A percentile compares a stretch with the other conserved stretches of the same genome.
These are phyloP conservation scores for Tulasnella sp. DNA, from an alignment of 768 basidiomycete genomes.

Conservation along the genomic window DNA sequence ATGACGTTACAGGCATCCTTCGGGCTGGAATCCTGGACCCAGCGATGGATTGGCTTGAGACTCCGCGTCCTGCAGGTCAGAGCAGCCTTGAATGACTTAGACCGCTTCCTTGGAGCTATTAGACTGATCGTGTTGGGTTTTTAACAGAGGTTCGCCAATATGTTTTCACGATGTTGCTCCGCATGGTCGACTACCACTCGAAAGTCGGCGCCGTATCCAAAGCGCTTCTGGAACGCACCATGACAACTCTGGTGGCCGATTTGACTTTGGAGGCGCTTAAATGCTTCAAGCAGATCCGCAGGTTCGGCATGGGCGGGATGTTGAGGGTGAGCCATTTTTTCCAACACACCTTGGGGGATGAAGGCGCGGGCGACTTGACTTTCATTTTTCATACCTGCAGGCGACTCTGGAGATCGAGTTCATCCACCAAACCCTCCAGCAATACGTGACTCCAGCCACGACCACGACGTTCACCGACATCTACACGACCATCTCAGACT, in stretches of 20 bases:
- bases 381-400: conserved; percentile 40
- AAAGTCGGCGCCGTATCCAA: conserved; percentile 81
- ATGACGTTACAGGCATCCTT: conserved; percentile 60
- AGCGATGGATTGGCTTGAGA: conserved; percentile 91
- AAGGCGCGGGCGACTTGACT: background rate
- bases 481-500: conserved; percentile 91
- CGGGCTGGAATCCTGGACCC: conserved; percentile 73
- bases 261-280: conserved; percentile 76
- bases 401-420: conserved; percentile 99
- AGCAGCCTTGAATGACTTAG: background rate
- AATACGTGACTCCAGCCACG: conserved; percentile 77
- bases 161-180: conserved; percentile 84
- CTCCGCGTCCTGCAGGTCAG: conserved; percentile 84
- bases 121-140: background rate
- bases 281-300: conserved; percentile 82
- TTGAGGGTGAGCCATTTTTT: conserved; percentile 60
- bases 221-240: conserved; percentile 71
- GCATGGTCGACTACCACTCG: conserved; percentile 86
- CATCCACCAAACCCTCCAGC: conserved; percentile 90
- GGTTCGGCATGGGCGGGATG: conserved; percentile 99
- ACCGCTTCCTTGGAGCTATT: background rate
- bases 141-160: conserved; percentile 85
- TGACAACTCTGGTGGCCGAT: conserved; percentile 76
- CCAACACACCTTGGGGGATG: background rate
- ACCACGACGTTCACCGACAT: conserved; percentile 83